A percentile compares a stretch with the other conserved stretches of the same genome.
Evolutionary conservation across 129 eudicot genomes (phyloP).

Genomic region (Saposhnikovia divaricata): DNA sequence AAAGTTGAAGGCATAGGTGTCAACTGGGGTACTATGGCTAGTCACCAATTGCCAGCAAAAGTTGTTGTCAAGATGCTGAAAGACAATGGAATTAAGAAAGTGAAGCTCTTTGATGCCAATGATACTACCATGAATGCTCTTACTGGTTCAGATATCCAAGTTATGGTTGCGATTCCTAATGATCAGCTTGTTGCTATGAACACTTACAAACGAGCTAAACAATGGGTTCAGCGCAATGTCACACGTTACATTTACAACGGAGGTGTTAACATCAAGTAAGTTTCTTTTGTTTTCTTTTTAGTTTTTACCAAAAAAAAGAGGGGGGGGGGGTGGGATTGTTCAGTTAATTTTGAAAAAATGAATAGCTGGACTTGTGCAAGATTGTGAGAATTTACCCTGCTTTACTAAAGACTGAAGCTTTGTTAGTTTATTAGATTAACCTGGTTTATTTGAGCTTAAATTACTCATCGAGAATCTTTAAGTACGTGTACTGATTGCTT

Average conservation of each 20-base stretch:
- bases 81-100: conserved; percentile 74
- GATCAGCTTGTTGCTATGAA: conserved; percentile 63
- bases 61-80: conserved; percentile 69
- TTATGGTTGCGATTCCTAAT: conserved; percentile 93
- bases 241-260: conserved; percentile 65
- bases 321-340: too few relatives aligned
- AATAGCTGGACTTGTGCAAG: background rate
- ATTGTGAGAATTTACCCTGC: background rate
- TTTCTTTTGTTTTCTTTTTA: background rate
- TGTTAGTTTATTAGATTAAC: background rate
- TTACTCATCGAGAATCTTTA: background rate
- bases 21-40: conserved; percentile 94
- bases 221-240: conserved; percentile 65
- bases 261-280: conserved; percentile 88
- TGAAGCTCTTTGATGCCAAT: conserved; percentile 82
- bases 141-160: conserved; percentile 68
- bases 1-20: conserved; percentile 68
- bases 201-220: conserved; percentile 57
- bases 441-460: too few relatives aligned
- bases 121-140: conserved; percentile 68
- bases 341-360: background rate
- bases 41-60: conserved; percentile 65
- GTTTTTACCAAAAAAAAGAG: too few relatives aligned
- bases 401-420: background rate
- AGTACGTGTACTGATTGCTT: background rate